Evolutionary conservation across 768 basidiomycete species (phyloP), one percentile per base, ranked within the genome.

Genomic region (Tephrocybe sp.): DNA sequence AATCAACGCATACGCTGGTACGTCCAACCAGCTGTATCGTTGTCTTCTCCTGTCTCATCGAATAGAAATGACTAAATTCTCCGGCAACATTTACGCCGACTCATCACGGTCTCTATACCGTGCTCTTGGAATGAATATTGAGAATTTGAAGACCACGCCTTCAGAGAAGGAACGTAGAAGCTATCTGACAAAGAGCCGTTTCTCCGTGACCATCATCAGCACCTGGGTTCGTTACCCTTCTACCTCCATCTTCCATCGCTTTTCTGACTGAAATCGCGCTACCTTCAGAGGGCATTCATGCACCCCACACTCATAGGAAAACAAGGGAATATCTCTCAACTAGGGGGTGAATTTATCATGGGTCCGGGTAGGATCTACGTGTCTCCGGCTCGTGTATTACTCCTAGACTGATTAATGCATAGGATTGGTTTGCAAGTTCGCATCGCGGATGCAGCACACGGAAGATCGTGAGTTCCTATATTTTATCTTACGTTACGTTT

Each of bases 291-390:
- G 18, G 68, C 73, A 2, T 30, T 81, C 8, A 73, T 69, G 61
- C 61, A 76, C 29, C 75, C 77, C 0, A 56, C 54, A 1, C 64
- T 76, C 16, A 66, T 81, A 15, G 82, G 82, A 1, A 83, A 82
- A 58, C 78, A 82, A 48, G 84, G 83, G 0, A 80, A 83, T 43
- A 57, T 79, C 16, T 72, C 75, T 0, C 83, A 86, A 58, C 64
- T 83, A 0, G 83, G 83, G 4, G n/a, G n/a, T n/a, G n/a, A n/a
- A n/a, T n/a, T n/a, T n/a, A n/a, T n/a, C n/a, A n/a, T n/a, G n/a
- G n/a, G n/a, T n/a, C n/a, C n/a, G 83, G 82, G 2, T 83, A 86
- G 22, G 84, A 83, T 45, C 61, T 86, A 10, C 68, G 84, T 44
- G 79, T 78, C 18, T 78, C 80, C n/a, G 80, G 80, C 80, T 53